Conservation (phyloP, 192 early-diverging fungal genomes). For the Podila epicladia region DNA sequence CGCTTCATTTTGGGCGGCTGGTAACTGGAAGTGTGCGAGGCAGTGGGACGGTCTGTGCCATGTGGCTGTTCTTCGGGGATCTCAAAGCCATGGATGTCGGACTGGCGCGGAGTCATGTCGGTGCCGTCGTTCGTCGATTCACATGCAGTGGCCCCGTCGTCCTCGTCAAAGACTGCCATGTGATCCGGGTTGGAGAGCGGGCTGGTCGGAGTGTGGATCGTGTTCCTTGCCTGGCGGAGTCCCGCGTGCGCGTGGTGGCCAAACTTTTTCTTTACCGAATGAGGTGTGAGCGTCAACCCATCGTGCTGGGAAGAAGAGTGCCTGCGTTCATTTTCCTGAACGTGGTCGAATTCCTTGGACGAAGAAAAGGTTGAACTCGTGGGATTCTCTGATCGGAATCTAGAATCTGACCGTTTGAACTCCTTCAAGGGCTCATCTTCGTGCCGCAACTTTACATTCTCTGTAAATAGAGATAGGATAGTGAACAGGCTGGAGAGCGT, state of each 20-base stretch:
- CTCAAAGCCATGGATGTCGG: conserved; percentile 21
- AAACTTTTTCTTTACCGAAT: conserved; percentile 30
- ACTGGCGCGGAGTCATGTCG: conserved; percentile 31
- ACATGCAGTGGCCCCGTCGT: neutral
- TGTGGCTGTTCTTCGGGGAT: neutral
- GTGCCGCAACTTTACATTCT: conserved; percentile 69
- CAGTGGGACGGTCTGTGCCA: neutral
- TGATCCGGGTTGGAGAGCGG: conserved; percentile 51
- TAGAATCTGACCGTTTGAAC: conserved; percentile 37
- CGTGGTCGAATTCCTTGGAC: too few relatives aligned
- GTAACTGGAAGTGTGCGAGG: conserved; percentile 1
- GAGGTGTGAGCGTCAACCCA: conserved; percentile 6
- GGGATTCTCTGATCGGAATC: neutral
- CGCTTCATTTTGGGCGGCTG: conserved; percentile 58
- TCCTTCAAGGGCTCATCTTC: conserved; percentile 55
- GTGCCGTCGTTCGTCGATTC: conserved; percentile 1
- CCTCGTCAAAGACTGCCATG: conserved; percentile 45
- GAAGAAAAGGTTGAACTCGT: neutral
- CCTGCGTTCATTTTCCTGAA: conserved; percentile 8
- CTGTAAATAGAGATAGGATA: conserved; percentile 90
- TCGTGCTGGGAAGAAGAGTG: neutral
- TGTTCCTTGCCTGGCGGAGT: conserved; percentile 31
- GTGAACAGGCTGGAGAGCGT: conserved; percentile 94
- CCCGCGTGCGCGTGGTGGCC: conserved; percentile 20
- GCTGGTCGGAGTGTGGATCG: conserved; percentile 47